Percentiles rank a stretch among this genome's conserved stretches.
phyloP scores from a whole-genome alignment of 2,329 filamentous ascomycete genomes.

The Ophiostoma sp. region DNA sequence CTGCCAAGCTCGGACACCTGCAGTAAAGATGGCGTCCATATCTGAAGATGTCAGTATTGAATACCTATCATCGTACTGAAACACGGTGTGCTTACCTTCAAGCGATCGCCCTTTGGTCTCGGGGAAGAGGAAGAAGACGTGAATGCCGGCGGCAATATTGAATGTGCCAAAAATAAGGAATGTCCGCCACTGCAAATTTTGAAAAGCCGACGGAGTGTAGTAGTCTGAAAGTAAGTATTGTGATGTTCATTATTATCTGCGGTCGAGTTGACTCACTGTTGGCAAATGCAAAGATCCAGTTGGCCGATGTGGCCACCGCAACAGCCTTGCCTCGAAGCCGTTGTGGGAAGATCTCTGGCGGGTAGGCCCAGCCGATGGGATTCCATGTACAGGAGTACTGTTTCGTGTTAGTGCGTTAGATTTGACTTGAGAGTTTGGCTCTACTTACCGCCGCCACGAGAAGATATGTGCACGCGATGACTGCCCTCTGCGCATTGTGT shows the following conservation, averaged over 20 bases:
- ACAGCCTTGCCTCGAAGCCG: constrained; percentile 43
- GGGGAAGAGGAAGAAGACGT: constrained; percentile 23
- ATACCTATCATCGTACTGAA: too few species aligned
- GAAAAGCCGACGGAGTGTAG: constrained; percentile 18
- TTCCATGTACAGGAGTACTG: constrained; percentile 48
- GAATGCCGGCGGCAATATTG: neutral
- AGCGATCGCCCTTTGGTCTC: constrained; percentile 14
- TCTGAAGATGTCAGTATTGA: neutral
- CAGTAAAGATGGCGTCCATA: neutral
- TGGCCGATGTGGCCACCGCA: constrained; percentile 38
- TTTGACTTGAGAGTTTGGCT: too few species aligned
- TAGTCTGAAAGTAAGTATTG: neutral
- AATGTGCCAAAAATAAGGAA: constrained; percentile 22
- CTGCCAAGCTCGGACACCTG: neutral
- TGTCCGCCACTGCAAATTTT: constrained; percentile 24
- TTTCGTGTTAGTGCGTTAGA: too few species aligned
- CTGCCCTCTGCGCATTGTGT: constrained; percentile 47
- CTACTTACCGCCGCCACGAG: constrained; percentile 51
- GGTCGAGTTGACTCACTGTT: neutral
- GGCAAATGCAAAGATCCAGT: constrained; percentile 39
- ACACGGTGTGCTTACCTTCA: neutral
- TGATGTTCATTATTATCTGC: neutral
- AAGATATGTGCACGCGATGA: constrained; percentile 66
- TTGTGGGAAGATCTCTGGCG: constrained; percentile 49
- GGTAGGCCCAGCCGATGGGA: constrained; percentile 48